Percentiles rank a stretch among this genome's conserved stretches.
phyloP scores from a whole-genome alignment of 176 grass and related monocot genomes.

The Rhynchospora tenuis region DNA sequence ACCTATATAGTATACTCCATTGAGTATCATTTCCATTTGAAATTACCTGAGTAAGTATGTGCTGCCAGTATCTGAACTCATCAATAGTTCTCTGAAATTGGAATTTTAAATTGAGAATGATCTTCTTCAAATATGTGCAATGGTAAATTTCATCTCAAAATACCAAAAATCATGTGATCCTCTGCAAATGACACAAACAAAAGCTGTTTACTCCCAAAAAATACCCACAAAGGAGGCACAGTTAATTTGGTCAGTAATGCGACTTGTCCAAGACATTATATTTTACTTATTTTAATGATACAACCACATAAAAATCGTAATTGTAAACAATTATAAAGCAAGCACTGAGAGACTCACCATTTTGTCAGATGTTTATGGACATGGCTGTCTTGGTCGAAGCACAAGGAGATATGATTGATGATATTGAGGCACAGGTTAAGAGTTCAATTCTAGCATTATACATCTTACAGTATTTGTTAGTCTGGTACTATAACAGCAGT shows the following conservation, averaged over 20 bases:
- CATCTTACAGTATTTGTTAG: not conserved
- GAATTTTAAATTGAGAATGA: not conserved
- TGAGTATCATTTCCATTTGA: not conserved
- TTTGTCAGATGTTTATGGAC: constrained; percentile 52
- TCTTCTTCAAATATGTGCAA: not conserved
- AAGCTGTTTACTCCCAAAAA: not conserved
- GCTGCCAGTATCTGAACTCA: not conserved
- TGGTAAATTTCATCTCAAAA: not conserved
- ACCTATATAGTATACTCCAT: not conserved
- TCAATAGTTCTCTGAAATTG: not conserved
- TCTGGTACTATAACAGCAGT: not conserved
- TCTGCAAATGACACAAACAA: not conserved
- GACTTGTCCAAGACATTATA: not conserved
- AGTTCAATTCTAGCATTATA: not conserved
- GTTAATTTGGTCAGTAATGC: not conserved
- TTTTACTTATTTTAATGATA: not conserved
- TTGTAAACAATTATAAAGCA: not conserved
- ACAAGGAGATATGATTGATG: constrained; percentile 46
- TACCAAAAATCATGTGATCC: not conserved
- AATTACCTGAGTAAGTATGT: not conserved
- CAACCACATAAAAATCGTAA: not conserved
- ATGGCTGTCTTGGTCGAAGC: constrained; percentile 48
- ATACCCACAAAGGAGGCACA: not conserved
- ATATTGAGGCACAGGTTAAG: constrained; percentile 47
- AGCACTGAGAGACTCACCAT: not conserved